Conservation (phyloP, 2,329 filamentous ascomycete genomes). For the Aspergillus neotritici region DNA sequence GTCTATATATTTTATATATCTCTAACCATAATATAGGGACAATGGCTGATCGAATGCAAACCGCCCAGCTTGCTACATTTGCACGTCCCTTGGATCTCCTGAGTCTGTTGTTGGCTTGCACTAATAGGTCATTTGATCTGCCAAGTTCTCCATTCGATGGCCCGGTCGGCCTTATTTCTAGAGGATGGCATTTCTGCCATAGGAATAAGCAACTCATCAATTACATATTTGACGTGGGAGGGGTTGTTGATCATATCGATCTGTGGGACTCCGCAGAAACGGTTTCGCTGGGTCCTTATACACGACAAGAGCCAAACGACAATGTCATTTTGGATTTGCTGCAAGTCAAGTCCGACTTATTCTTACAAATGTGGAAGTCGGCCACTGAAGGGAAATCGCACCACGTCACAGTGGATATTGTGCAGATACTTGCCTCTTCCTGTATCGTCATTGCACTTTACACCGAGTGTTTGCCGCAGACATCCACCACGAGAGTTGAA, state of each 20-base stretch:
- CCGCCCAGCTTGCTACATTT: constrained; percentile 59
- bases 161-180: constrained; percentile 26
- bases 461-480: constrained; percentile 31
- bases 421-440: constrained; percentile 47
- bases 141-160: constrained; percentile 20
- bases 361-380: constrained; percentile 41
- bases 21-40: constrained; percentile 40
- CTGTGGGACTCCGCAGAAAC: constrained; percentile 21
- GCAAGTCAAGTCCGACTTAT: constrained; percentile 41
- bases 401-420: constrained; percentile 45
- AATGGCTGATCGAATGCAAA: constrained; percentile 58
- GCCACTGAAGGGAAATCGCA: constrained; percentile 39
- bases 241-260: constrained; percentile 14
- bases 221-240: constrained; percentile 45
- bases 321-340: constrained; percentile 42
- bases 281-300: constrained; percentile 19
- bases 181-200: constrained; percentile 38
- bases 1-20: constrained; percentile 7
- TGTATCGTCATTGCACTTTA: constrained; percentile 40
- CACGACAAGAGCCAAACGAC: constrained; percentile 31
- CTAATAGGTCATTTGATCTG: constrained; percentile 46
- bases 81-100: constrained; percentile 61
- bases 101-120: constrained; percentile 63
- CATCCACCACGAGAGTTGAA: constrained; percentile 25
- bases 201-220: constrained; percentile 39